phyloP scores from a whole-genome alignment of 2,329 filamentous ascomycete genomes.

The Thielaviopsis populi region DNA sequence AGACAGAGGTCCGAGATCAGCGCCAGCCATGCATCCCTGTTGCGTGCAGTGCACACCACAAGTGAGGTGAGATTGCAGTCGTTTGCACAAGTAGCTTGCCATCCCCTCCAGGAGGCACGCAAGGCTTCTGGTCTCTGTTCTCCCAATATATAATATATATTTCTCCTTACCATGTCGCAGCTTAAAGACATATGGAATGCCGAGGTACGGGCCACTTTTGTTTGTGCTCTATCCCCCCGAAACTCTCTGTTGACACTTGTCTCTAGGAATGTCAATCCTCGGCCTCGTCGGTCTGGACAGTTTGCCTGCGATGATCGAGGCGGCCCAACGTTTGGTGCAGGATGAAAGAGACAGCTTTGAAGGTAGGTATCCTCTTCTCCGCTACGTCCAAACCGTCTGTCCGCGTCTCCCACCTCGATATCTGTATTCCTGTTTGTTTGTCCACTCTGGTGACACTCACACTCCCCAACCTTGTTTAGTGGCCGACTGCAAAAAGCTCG shows the following conservation, averaged over 20 bases:
- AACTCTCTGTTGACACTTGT: too few relatives aligned
- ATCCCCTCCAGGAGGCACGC: too few relatives aligned
- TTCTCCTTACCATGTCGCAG: neutral
- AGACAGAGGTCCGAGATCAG: constrained; percentile 18
- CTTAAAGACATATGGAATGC: constrained; percentile 28
- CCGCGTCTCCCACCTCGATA: neutral
- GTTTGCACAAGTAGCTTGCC: neutral
- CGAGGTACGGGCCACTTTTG: constrained; percentile 22
- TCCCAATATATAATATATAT: too few relatives aligned
- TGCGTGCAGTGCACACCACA: neutral
- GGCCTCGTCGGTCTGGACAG: constrained; percentile 46
- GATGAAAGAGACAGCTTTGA: constrained; percentile 31
- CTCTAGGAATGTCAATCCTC: constrained; percentile 43
- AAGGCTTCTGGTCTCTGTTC: neutral
- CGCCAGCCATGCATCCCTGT: constrained; percentile 2
- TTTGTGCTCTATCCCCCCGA: too few relatives aligned
- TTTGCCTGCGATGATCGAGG: constrained; percentile 42
- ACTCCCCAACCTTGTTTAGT: neutral
- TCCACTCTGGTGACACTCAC: neutral
- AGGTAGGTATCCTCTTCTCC: constrained; percentile 22
- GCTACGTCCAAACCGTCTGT: too few relatives aligned
- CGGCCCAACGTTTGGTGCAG: constrained; percentile 31
- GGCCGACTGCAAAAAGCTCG: constrained; percentile 8
- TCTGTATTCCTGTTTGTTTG: too few relatives aligned
- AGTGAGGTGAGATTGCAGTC: neutral